Evolutionary conservation across 1,139 yeast genomes (phyloP), one percentile per base, ranked within the genome.

Genomic region (Candida tunisiensis): DNA sequence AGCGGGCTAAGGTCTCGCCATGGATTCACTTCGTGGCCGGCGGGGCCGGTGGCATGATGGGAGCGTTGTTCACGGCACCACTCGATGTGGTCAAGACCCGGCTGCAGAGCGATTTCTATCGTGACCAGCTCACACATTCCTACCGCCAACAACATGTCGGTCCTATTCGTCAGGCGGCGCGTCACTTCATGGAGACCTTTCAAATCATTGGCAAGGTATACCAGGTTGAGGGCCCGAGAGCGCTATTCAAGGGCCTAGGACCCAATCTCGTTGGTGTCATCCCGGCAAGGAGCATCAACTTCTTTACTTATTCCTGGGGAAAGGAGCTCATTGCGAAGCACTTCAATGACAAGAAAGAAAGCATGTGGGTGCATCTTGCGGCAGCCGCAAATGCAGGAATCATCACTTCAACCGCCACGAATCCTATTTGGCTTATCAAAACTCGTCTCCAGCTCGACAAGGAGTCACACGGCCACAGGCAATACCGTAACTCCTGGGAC

Each of bases 1-100:
- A n/a, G n/a, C n/a, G n/a, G 41, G 38, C 30, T 27, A 42, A 45
- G 28, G 69, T 74, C 3, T 69, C 67, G 39, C 92, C 92, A 30
- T 85, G 95, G 94, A 82, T 85, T 6, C 95, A 85, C 53, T 88
- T 85, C 47, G 79, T 85, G n/a, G 95, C 98, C n/a, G 98, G 98
- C 23, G 98, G 96, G 3, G 36, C 79, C 16, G 98, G 96, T 20
- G 99, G 98, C 8, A 88, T 88, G 93, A 80, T 91, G 12, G 99
- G 98, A 11, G 94, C 98, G 1, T 56, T 85, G 2, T 74, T 74
- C 31, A 91, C 98, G 0, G 77, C 93, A 41, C 99, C 99, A 0
- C 65, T 91, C 35, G 99, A 91, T 53, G 94, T 91, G 29, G 93
- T 91, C 26, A 91, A 91, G 47, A 91, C 99, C 1, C 65, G 99